Percentiles rank a stretch among this genome's conserved stretches.
Conservation (phyloP, 164 flowering plant species). For the Hamamelis virginiana region DNA sequence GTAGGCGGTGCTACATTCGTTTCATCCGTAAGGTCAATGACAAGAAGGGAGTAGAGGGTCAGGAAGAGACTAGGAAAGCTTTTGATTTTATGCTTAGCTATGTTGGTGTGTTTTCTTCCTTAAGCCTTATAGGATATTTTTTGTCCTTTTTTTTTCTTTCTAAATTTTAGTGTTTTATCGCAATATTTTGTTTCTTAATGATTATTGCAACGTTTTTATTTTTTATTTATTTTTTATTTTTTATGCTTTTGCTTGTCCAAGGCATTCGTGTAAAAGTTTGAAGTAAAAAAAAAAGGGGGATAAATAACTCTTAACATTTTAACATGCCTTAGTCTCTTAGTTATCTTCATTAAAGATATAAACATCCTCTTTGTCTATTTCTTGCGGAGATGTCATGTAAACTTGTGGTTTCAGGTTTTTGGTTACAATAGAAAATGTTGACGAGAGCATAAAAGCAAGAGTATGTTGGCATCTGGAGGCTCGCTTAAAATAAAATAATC, state of each 20-base stretch:
- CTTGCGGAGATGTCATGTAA: no score
- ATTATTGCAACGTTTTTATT: no score
- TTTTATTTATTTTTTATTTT: no score
- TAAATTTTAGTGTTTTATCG: background rate
- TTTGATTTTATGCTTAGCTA: slow-evolving; percentile 90
- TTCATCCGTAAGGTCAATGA: slow-evolving; percentile 87
- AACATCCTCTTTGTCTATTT: no score
- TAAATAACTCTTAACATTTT: background rate
- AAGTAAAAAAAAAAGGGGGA: background rate
- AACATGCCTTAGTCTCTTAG: background rate
- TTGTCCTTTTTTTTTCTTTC: slow-evolving; percentile 4
- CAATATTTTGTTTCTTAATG: slow-evolving; percentile 3
- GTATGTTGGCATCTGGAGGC: no score
- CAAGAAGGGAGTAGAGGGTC: slow-evolving; percentile 83
- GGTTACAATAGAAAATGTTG: no score
- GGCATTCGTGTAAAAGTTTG: no score
- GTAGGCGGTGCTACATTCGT: slow-evolving; percentile 93
- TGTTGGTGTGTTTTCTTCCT: slow-evolving; percentile 56
- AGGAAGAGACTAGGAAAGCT: slow-evolving; percentile 93
- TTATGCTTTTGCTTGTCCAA: background rate
- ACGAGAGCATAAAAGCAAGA: no score
- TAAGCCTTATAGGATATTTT: background rate
- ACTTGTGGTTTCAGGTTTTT: no score
- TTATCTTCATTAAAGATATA: no score
- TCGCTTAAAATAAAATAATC: no score